Evolutionary conservation across 2,329 filamentous ascomycete species (phyloP), one percentile per base, ranked within the genome.

Genomic region (Amauroascus verrucosus): DNA sequence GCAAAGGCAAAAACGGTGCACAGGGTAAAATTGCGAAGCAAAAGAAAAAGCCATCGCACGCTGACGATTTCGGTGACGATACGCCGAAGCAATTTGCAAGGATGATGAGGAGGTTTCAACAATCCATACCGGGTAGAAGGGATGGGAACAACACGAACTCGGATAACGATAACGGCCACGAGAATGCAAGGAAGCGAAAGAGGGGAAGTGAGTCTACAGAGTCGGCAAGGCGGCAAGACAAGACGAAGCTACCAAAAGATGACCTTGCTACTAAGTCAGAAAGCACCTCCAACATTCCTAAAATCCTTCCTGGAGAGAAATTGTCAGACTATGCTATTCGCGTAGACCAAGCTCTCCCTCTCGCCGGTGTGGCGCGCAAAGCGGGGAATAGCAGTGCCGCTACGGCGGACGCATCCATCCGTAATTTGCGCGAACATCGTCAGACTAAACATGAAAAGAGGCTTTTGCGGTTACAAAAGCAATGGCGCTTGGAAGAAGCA

Each of bases 31-130:
- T 45, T 69, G 70, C 58, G 16, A 51, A 24, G 38, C 48, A 16
- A 44, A 51, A 35, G 38, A 37, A 44, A 7, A 51, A 43, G 16
- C 37, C 38, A 62, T 33, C 44, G 56, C 56, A 69, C 64, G 50
- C 62, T 53, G 69, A 66, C 56, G 61, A 60, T 57, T 62, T 56
- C 56, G 62, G 58, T 37, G 83, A 95, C 66, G 93, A 97, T 70
- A 90, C 86, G 1, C 93, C 93, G 0, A 85, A 88, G 60, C 88
- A 86, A 1, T 98, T 98, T 69, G 81, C 81, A 57, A 83, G 89
- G 11, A 72, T 97, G 57, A 93, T 97, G 86, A 82, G 45, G 11
- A 52, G 43, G n/a, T 55, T 54, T 18, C 54, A 60, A 50, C 47
- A 54, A 22, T 47, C 48, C 30, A 24, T 35, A 9, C 32, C 48